These are phyloP conservation scores for Claviceps cyperi DNA, from an alignment of 2,329 filamentous ascomycete species.

Conservation along the genomic window DNA sequence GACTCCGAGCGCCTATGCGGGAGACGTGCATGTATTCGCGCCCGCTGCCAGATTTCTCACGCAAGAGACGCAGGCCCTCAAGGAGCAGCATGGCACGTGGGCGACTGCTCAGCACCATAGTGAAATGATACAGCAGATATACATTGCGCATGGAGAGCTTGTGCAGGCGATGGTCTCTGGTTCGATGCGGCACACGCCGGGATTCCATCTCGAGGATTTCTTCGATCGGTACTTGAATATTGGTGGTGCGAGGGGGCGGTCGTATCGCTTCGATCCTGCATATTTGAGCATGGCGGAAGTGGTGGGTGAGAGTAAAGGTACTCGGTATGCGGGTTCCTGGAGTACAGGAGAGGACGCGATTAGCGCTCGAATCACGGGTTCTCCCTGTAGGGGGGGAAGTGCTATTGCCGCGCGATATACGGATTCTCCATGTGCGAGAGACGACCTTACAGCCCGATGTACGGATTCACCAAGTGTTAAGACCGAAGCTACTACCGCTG, in stretches of 20 bases:
- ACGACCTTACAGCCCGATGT: slow-evolving; percentile 32
- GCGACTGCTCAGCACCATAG: slow-evolving; percentile 66
- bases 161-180: slow-evolving; percentile 56
- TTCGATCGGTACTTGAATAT: slow-evolving; percentile 62
- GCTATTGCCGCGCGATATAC: slow-evolving; percentile 35
- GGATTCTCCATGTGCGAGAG: slow-evolving; percentile 31
- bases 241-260: slow-evolving; percentile 41
- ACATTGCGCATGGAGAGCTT: slow-evolving; percentile 66
- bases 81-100: slow-evolving; percentile 62
- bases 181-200: slow-evolving; percentile 55
- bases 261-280: slow-evolving; percentile 54
- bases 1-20: slow-evolving; percentile 27
- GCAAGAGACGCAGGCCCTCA: slow-evolving; percentile 65
- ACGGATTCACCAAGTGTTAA: slow-evolving; percentile 33
- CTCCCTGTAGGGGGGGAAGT: slow-evolving; percentile 17
- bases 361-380: slow-evolving; percentile 37
- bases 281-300: slow-evolving; percentile 60
- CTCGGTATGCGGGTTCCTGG: slow-evolving; percentile 39
- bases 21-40: slow-evolving; percentile 48
- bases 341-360: slow-evolving; percentile 21
- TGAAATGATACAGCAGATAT: slow-evolving; percentile 64
- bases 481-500: slow-evolving; percentile 7
- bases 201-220: slow-evolving; percentile 77
- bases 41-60: slow-evolving; percentile 54
- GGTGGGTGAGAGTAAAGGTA: slow-evolving; percentile 42